phyloP scores from a whole-genome alignment of 1,284 basidiomycete genomes.

The Fomitiporia mediterranea region DNA sequence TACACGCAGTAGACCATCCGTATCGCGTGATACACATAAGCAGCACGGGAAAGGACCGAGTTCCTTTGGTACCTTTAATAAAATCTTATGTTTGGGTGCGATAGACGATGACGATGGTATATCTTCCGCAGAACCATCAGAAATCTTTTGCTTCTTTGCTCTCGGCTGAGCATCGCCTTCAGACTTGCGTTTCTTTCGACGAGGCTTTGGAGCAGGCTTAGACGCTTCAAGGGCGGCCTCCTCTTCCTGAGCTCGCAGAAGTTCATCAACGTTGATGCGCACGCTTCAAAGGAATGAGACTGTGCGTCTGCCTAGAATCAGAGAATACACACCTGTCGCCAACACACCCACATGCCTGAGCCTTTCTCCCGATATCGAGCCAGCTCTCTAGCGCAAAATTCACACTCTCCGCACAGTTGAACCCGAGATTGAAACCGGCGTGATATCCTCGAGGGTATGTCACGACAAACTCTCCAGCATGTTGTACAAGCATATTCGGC shows the following conservation, averaged over 20 bases:
- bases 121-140: not conserved
- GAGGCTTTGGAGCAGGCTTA: constrained; percentile 8
- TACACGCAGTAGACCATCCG: constrained; percentile 61
- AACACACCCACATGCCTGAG: constrained; percentile 81
- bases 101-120: constrained; percentile 21
- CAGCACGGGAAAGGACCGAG: constrained; percentile 68
- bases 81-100: constrained; percentile 34
- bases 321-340: constrained; percentile 62
- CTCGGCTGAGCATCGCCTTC: not conserved
- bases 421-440: constrained; percentile 94
- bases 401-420: constrained; percentile 97
- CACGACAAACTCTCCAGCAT: constrained; percentile 91
- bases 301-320: not conserved
- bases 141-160: constrained; percentile 9
- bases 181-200: constrained; percentile 8
- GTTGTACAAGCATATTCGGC: constrained; percentile 87
- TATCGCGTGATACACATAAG: constrained; percentile 64
- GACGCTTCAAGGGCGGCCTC: constrained; percentile 30
- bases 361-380: constrained; percentile 84
- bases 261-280: constrained; percentile 84
- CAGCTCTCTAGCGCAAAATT: constrained; percentile 97
- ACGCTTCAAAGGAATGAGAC: constrained; percentile 66
- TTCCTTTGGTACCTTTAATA: constrained; percentile 54
- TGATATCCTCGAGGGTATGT: constrained; percentile 95
- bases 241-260: constrained; percentile 59